Evolutionary conservation across 192 early-diverging fungal genomes (phyloP).

Genomic region (Kickxella alabastrina): DNA sequence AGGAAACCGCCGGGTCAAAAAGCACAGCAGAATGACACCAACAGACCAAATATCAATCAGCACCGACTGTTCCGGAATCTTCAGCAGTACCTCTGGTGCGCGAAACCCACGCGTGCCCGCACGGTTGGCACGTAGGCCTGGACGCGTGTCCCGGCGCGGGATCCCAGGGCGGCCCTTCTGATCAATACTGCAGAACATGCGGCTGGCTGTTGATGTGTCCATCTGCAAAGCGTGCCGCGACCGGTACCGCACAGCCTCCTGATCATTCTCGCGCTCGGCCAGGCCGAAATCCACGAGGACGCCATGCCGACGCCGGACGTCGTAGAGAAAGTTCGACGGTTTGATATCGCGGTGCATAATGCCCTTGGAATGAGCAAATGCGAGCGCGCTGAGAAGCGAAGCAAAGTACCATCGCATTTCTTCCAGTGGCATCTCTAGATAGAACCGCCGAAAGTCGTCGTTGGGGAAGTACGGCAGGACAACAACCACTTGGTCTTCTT

Average conservation of each 20-base stretch:
- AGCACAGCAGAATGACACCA: slow-evolving; percentile 78
- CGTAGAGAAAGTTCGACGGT: slow-evolving; percentile 93
- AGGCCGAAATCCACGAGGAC: slow-evolving; percentile 92
- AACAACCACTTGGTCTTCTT: slow-evolving; percentile 75
- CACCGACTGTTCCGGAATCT: slow-evolving; percentile 69
- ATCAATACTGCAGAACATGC: slow-evolving; percentile 44
- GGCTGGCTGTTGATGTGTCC: slow-evolving; percentile 42
- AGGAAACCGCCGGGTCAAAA: slow-evolving; percentile 79
- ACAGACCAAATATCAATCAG: slow-evolving; percentile 92
- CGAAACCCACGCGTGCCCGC: slow-evolving; percentile 92
- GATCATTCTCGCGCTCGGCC: slow-evolving; percentile 59
- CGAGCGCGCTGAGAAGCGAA: slow-evolving; percentile 66
- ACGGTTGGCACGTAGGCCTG: slow-evolving; percentile 68
- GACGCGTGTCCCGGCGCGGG: slow-evolving; percentile 53
- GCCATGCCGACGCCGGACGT: slow-evolving; percentile 62
- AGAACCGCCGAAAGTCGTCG: slow-evolving; percentile 76
- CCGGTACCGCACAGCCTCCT: slow-evolving; percentile 25
- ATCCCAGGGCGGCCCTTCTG: slow-evolving; percentile 40
- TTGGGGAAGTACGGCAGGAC: slow-evolving; percentile 83
- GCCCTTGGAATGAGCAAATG: slow-evolving; percentile 61
- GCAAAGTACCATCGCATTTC: slow-evolving; percentile 77
- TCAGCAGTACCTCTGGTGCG: slow-evolving; percentile 88
- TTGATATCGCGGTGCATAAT: slow-evolving; percentile 94
- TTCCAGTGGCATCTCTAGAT: slow-evolving; percentile 53
- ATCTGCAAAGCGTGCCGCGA: slow-evolving; percentile 41